Conservation (phyloP, 768 basidiomycete genomes). For the Agrocybe praecox region DNA sequence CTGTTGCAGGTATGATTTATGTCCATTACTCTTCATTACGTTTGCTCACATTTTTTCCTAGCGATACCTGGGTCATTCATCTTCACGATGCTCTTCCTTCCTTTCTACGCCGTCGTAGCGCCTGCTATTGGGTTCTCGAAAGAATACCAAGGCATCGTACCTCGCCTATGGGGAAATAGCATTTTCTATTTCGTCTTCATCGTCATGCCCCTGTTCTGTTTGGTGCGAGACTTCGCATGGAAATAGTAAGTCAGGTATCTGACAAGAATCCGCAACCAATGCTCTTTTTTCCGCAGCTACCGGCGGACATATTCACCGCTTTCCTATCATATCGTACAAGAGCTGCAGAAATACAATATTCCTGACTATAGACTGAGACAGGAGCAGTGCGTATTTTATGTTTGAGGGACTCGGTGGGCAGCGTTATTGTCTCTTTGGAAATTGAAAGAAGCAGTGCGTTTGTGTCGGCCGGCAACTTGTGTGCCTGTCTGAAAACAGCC, state of each 20-base stretch:
- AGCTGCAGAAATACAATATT: constrained; percentile 98
- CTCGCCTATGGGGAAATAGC: constrained; percentile 83
- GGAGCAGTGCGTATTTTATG: constrained; percentile 75
- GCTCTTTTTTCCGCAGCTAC: constrained; percentile 55
- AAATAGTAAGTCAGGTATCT: constrained; percentile 76
- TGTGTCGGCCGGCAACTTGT: constrained; percentile 8
- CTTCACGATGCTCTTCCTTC: constrained; percentile 96
- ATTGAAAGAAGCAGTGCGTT: constrained; percentile 12
- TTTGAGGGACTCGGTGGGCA: neutral
- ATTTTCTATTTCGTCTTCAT: constrained; percentile 92
- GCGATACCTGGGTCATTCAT: constrained; percentile 97
- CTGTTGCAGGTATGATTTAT: constrained; percentile 71
- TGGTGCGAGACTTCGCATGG: constrained; percentile 91
- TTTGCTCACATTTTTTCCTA: constrained; percentile 24
- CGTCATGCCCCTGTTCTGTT: constrained; percentile 81
- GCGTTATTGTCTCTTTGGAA: constrained; percentile 23
- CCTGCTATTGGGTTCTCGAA: constrained; percentile 87
- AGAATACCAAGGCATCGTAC: constrained; percentile 89
- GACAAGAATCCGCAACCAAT: constrained; percentile 11
- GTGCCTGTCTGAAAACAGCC: constrained; percentile 26
- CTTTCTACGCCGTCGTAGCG: constrained; percentile 85
- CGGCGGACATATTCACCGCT: constrained; percentile 86
- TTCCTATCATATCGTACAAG: constrained; percentile 98
- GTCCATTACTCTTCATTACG: neutral
- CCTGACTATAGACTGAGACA: constrained; percentile 96